Evolutionary conservation across 129 eudicot species (phyloP).

Genomic region (Lonicera japonica): DNA sequence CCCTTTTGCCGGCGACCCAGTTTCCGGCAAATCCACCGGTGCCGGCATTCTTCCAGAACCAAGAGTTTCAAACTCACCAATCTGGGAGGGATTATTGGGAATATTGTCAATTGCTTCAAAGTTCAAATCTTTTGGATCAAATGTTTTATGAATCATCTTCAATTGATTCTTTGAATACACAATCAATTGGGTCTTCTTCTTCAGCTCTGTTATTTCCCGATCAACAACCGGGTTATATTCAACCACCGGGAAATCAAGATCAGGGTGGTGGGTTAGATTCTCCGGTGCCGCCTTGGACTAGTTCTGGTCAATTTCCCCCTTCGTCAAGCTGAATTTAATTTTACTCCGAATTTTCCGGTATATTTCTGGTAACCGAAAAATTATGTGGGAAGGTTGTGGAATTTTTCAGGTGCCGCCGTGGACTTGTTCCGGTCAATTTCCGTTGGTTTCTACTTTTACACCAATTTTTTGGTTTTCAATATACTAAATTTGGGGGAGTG

Average conservation of each 20-base stretch:
- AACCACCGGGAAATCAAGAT: conserved; percentile 17
- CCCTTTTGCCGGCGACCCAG: conserved; percentile 14
- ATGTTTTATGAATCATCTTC: conserved; percentile 36
- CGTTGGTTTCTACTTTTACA: not conserved
- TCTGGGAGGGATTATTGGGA: conserved; percentile 59
- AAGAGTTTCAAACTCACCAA: conserved; percentile 8
- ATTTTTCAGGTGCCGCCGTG: conserved; percentile 30
- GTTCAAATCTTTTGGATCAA: conserved; percentile 21
- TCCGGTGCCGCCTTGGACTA: conserved; percentile 38
- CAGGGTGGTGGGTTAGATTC: conserved; percentile 22
- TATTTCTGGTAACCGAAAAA: no score
- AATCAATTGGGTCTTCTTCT: conserved; percentile 16
- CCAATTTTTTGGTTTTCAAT: not conserved
- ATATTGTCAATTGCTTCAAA: conserved; percentile 64
- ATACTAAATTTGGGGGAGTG: not conserved
- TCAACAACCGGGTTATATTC: conserved; percentile 29
- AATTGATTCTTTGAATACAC: conserved; percentile 33
- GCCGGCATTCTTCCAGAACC: conserved; percentile 21
- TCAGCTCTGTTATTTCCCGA: conserved; percentile 21
- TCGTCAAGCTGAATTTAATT: conserved; percentile 26
- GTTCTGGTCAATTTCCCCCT: conserved; percentile 39
- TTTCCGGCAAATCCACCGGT: conserved; percentile 10
- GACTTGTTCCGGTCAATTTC: conserved; percentile 42
- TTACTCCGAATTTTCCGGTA: no score
- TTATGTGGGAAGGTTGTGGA: no score